Evolutionary conservation across 768 basidiomycete genomes (phyloP).

Genomic region (Rubroboletus satanas): DNA sequence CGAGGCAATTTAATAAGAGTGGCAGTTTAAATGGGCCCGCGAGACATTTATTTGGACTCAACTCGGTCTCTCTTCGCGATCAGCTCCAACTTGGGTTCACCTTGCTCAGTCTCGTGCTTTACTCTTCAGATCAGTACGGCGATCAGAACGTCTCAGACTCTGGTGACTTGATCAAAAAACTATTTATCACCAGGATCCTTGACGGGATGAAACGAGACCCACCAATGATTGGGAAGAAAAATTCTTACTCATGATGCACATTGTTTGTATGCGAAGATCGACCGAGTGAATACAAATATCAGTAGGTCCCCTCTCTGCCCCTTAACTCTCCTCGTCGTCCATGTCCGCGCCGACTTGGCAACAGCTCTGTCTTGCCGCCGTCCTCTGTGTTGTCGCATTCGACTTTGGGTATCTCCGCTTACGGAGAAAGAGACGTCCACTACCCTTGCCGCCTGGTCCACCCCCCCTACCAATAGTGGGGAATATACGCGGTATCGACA

Average conservation of each 20-base stretch:
- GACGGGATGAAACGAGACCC: neutral
- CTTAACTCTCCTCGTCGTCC: neutral
- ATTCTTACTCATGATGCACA: neutral
- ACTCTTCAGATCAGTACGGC: neutral
- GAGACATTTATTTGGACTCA: neutral
- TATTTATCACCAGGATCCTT: neutral
- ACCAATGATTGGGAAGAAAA: neutral
- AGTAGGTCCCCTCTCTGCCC: neutral
- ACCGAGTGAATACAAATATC: constrained; percentile 2
- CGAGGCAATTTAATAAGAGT: no score
- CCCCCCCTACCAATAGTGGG: constrained; percentile 16
- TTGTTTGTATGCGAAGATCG: neutral
- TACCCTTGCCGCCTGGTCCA: constrained; percentile 22
- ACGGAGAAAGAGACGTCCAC: constrained; percentile 1
- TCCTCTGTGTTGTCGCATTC: constrained; percentile 10
- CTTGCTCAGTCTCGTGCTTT: neutral
- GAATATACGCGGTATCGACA: constrained; percentile 16
- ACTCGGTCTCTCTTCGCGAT: neutral
- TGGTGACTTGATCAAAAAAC: neutral
- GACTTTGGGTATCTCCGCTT: neutral
- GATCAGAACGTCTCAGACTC: neutral
- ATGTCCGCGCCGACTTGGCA: constrained; percentile 6
- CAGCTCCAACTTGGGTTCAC: neutral
- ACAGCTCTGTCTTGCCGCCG: constrained; percentile 8
- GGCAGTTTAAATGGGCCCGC: neutral